Evolutionary conservation across 305 asterid species (phyloP).

Genomic region (Solanum hybrid): DNA sequence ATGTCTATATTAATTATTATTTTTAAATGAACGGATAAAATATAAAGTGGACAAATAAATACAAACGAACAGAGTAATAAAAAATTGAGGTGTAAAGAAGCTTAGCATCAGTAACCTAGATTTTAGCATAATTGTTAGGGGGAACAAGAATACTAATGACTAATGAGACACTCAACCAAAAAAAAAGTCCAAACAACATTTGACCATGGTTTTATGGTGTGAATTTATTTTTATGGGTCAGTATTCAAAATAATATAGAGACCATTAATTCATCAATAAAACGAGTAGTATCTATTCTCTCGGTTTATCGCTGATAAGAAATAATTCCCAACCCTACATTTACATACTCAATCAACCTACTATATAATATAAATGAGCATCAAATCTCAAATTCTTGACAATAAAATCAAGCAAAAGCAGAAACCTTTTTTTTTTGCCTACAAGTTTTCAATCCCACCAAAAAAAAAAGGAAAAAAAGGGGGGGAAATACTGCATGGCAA

Average conservation of each 20-base stretch:
- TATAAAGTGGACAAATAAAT: neutral
- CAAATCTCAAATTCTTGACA: neutral
- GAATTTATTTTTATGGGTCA: neutral
- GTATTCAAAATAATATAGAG: neutral
- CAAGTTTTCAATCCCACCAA: neutral
- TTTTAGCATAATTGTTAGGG: neutral
- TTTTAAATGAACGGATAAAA: neutral
- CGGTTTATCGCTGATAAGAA: neutral
- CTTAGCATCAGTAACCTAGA: neutral
- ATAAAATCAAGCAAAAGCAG: neutral
- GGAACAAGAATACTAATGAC: neutral
- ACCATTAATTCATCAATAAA: neutral
- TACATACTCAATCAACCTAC: neutral
- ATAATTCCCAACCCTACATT: neutral
- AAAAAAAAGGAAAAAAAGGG: neutral
- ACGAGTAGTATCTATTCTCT: neutral
- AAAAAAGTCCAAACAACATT: neutral
- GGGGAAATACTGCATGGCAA: constrained; percentile 8
- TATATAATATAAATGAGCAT: neutral
- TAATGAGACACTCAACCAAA: neutral
- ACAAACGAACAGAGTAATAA: too few species aligned
- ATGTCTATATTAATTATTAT: neutral
- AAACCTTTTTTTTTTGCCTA: neutral
- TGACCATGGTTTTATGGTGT: neutral
- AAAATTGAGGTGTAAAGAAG: neutral